Percentiles rank a stretch among this genome's conserved stretches.
Evolutionary conservation across 352 stramenopile genomes (phyloP).

Genomic region (Elongisporangium anandrum): DNA sequence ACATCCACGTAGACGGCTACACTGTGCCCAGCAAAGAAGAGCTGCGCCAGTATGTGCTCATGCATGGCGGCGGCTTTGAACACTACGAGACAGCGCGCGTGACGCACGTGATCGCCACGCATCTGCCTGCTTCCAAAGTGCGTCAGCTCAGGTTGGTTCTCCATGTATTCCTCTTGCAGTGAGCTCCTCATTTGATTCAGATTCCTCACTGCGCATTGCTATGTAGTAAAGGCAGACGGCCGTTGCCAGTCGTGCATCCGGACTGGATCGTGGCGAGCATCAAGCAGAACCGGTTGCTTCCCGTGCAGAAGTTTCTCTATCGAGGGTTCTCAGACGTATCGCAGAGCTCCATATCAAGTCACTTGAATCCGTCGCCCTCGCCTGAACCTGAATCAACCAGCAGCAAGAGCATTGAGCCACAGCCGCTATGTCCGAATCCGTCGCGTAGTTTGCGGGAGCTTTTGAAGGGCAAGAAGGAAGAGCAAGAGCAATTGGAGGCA

Average conservation of each 20-base stretch:
- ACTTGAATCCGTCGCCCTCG: slow-evolving; percentile 7
- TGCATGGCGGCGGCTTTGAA: slow-evolving; percentile 82
- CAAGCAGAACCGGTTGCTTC: slow-evolving; percentile 56
- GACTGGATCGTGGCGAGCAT: slow-evolving; percentile 93
- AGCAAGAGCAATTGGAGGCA: background rate
- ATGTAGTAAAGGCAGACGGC: slow-evolving; percentile 45
- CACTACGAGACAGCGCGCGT: slow-evolving; percentile 84
- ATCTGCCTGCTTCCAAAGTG: slow-evolving; percentile 82
- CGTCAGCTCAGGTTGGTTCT: slow-evolving; percentile 68
- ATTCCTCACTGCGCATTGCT: slow-evolving; percentile 8
- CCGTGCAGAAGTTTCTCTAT: slow-evolving; percentile 82
- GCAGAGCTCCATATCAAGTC: slow-evolving; percentile 35
- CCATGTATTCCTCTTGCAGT: background rate
- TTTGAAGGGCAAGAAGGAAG: background rate
- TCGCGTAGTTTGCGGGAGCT: background rate
- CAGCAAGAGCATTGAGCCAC: background rate
- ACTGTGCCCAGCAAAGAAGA: slow-evolving; percentile 82
- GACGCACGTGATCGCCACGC: slow-evolving; percentile 86
- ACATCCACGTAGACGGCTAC: slow-evolving; percentile 88
- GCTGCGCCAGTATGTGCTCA: slow-evolving; percentile 72
- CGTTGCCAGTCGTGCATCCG: slow-evolving; percentile 79
- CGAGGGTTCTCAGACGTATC: slow-evolving; percentile 73
- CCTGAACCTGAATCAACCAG: background rate
- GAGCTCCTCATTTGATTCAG: background rate
- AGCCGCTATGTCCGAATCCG: background rate